Base-by-base conservation (phyloP, 495 filamentous ascomycete species). In the Penicillium maclennaniae region DNA sequence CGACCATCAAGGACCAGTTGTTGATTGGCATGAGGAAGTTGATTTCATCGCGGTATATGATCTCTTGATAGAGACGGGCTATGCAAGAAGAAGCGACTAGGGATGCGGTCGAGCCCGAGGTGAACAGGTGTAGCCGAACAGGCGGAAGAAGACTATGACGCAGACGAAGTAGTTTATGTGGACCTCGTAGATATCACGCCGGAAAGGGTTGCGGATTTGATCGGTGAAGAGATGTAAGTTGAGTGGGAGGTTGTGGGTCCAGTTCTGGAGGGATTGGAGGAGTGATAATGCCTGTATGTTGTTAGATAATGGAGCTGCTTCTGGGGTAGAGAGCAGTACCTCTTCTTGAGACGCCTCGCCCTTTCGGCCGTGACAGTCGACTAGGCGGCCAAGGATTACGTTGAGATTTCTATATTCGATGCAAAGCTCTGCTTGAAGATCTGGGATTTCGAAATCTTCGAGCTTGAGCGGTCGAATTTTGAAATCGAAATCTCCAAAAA, bases 1-100 rank as follows among this genome's bases (percentile, higher is more conserved):
- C 46, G 7, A 55, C 52, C 52, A 55, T 55, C 8, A 55, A 16
- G 14, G 49, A 55, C 52, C 52, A 55, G 27, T 55, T 55, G 9
- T 55, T 47, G 10, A 55, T 25, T 14, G 52, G 52, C 40, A 47
- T 45, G 14, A 55, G 14, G 16, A 49, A 55, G 21, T 55, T 55
- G 7, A 55, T 49, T 21, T 55, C 52, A 21, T 55, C 52, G 1
- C 52, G 45, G 14, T 27, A 44, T 1, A 27, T 7, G 6, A 55
- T 45, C 16, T 49, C 38, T 31, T 55, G 45, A 27, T 53, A 53
- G 10, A 53, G 36, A 15, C 50, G 50, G 7, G 50, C 21, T 6
- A 53, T 53, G 26, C 50, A 53, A 17, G 50, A 53, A 2, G 50
- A 45, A 5, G 50, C 50, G 23, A 53, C 34, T 14, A 53, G 28